Evolutionary conservation across 1,284 basidiomycete genomes (phyloP), one percentile per base, ranked within the genome.

Genomic region (Pterulicium gracile): DNA sequence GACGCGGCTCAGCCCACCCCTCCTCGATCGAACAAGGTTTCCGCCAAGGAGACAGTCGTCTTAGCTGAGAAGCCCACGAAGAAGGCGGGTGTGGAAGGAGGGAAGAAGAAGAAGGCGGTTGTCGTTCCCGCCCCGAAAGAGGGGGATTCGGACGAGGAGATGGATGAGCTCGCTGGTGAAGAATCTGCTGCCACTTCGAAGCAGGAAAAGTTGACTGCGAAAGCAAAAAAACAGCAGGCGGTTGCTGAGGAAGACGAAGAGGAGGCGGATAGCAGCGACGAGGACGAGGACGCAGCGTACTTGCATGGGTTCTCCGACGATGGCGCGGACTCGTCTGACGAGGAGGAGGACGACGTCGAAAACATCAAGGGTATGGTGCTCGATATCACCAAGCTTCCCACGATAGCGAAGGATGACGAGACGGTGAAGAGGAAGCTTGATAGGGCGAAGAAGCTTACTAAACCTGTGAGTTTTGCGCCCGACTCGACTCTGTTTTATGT

Each of bases 361-460:
- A 20, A 21, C 14, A 17, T 17, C n/a, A 70, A 72, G 17, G 61
- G 64, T 40, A 60, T 67, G 12, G 75, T 67, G 0, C 58, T 92
- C 42, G 82, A 92, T 53, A 65, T 89, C 18, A 64, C 61, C 14
- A 81, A 75, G 53, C 69, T 95, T 27, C 91, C 91, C 0, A 88
- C 84, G 1, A 69, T 92, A 40, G 82, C 86, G 21, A 92, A 90
- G 58, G 89, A 92, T 61, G 89, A 93, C 58, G 80, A 72, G 41
- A 73, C 71, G 1, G 85, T 95, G 18, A 80, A 85, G 61, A 72
- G 76, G 55, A 88, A 80, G 59, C 69, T 94, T n/a, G 86, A 84
- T 56, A 85, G 81, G 56, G 91, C 91, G 0, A 83, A 47, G 19
- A 34, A 22, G 23, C 40, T 87, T 57, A 79, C 77, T 57, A 75